Base-by-base conservation (phyloP, 1,284 basidiomycete genomes). In the Moniliophthora roreri region DNA sequence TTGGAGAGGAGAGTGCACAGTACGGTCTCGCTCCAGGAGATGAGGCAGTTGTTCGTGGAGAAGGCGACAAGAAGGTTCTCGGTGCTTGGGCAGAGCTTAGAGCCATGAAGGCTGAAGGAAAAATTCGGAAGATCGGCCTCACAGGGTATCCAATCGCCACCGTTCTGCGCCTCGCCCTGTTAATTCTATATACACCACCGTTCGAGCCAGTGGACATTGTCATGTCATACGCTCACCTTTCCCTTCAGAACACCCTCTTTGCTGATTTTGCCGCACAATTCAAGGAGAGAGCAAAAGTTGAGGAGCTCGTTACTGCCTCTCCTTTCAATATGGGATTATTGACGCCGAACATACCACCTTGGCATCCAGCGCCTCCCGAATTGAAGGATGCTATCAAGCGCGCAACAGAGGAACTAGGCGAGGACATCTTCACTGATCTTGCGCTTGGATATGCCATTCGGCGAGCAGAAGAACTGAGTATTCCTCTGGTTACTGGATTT, bases 291-390 rank as follows among this genome's bases (percentile, higher is more conserved):
- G 91, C 91, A 0, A 71, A 80, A 48, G 79, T 95, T 13, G 68
- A 69, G 34, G 85, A 92, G 56, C 75, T 98, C 34, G 62, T 96
- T 45, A 82, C 89, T 32, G 96, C 95, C 4, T 94, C 93, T 0
- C 96, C 96, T 2, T 79, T 98, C 50, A 87, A 85, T 62, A 98
- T 98, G 95, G 93, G 92, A 0, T 80, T 98, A 1, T 78, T 99
- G 37, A 89, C 89, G 0, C 74, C 79, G 3, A 60, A 68, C 2
- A 76, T 72, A 0, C 79, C 84, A 2, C 91, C 67, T 0, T 98
- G 95, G 96, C 95, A 98, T 66, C 95, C 95, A 7, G 92, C 91
- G 2, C 78, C 87, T 4, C 62, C 69, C 4, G 70, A 66, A 10
- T 63, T 93, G 48, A 74, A 68, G 40, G 65, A 70, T 4, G 82